Conservation (phyloP, 768 basidiomycete genomes). For the Amanita brunnescens region DNA sequence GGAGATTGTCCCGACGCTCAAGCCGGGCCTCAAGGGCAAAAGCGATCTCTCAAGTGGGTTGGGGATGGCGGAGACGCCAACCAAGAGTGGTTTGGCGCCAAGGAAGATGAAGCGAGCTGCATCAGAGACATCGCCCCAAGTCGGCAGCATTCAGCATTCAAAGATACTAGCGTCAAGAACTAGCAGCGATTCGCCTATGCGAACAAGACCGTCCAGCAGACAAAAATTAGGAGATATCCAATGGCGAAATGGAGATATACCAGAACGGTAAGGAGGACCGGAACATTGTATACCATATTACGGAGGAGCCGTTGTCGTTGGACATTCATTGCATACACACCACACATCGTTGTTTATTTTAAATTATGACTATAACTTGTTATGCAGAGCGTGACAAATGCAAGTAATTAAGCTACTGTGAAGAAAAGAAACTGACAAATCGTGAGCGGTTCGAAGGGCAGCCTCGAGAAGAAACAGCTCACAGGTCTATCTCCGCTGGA, state of each 20-base stretch:
- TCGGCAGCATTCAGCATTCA: constrained; percentile 1
- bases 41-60: not conserved
- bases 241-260: constrained; percentile 33
- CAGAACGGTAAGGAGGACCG: not conserved
- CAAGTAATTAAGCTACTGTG: not conserved
- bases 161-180: constrained; percentile 24
- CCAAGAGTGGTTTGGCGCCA: constrained; percentile 38
- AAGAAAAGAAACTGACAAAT: not conserved
- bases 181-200: constrained; percentile 16
- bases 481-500: constrained; percentile 36
- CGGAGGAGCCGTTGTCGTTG: constrained; percentile 5
- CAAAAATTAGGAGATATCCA: constrained; percentile 56
- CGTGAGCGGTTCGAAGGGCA: not conserved
- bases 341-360: not conserved
- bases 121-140: constrained; percentile 46
- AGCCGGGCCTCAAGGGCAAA: constrained; percentile 42
- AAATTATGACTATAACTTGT: constrained; percentile 1
- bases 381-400: not conserved
- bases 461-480: not conserved
- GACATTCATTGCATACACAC: not conserved
- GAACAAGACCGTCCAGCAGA: constrained; percentile 25
- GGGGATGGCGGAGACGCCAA: constrained; percentile 10
- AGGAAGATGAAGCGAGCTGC: constrained; percentile 61
- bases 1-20: constrained; percentile 73
- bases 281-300: constrained; percentile 9